Percentiles rank a stretch among this genome's conserved stretches.
These are phyloP conservation scores for Magnolia kwangsiensis DNA, from an alignment of 164 flowering plant species.

Conservation along the genomic window DNA sequence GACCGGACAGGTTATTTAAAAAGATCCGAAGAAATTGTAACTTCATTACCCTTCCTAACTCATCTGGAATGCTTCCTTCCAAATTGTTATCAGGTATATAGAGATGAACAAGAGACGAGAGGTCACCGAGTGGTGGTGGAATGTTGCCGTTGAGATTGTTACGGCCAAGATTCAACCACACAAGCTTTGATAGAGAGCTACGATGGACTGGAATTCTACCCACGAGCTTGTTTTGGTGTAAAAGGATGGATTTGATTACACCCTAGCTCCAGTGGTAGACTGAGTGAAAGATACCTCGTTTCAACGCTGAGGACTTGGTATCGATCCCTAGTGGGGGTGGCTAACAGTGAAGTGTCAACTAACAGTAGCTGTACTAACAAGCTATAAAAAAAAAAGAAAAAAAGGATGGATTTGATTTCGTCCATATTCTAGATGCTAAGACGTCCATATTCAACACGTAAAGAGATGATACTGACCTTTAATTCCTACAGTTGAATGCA, in stretches of 20 bases:
- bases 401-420: background rate
- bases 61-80: slow-evolving; percentile 3
- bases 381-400: too few species aligned
- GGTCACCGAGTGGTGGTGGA: slow-evolving; percentile 8
- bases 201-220: slow-evolving; percentile 3
- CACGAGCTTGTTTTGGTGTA: background rate
- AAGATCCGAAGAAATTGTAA: background rate
- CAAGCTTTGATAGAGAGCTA: slow-evolving; percentile 1
- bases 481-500: too few species aligned
- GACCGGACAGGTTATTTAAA: background rate
- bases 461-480: too few species aligned
- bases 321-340: too few species aligned
- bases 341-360: too few species aligned
- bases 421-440: too few species aligned
- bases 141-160: slow-evolving; percentile 4
- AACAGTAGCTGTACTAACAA: too few species aligned
- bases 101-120: slow-evolving; percentile 5
- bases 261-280: too few species aligned
- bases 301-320: too few species aligned
- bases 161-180: background rate
- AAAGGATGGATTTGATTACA: background rate
- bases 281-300: too few species aligned
- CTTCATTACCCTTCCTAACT: background rate
- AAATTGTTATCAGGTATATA: background rate
- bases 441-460: too few species aligned